Base-by-base conservation (phyloP, 768 basidiomycete species). In the Boletus insuetus region DNA sequence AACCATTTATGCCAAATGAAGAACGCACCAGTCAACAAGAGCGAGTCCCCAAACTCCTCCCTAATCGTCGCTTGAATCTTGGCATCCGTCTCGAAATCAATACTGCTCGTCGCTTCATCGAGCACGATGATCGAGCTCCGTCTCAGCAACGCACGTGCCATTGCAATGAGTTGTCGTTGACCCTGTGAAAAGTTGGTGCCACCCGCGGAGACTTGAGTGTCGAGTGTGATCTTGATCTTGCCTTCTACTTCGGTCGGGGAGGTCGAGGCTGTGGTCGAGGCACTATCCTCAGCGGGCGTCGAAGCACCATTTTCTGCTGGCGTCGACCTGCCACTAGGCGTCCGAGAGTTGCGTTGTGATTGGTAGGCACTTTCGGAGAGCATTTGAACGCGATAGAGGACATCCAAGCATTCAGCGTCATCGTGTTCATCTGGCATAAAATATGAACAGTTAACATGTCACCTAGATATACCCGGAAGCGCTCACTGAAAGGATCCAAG, bases 141-240 rank as follows among this genome's bases (percentile, higher is more conserved):
- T 17, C 89, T 76, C 31, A 92, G 75, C 20, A 93, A 74, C 0
- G 91, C 90, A 6, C 91, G 80, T 0, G 91, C 91, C 87, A 93
- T 87, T 1, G 90, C 87, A 50, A 94, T 88, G 16, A 93, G 74
- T 63, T 98, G 94, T 11, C 93, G 71, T 66, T 98, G 94, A 11
- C 95, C 94, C 55, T 94, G 91, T 2, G 91, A 94, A 70, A 97
- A 95, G 74, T 97, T 96, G 31, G 84, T 79, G 0, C 94, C 94
- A 0, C 93, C 93, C 1, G 90, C 79, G 1, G 91, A 91, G 10
- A 96, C 87, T 56, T 87, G 84, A 0, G 87, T 90, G 19, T 90
- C 84, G 4, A 96, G 77, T 1, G 82, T 78, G 29, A 95, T 74
- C 0, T 75, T 74, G 1, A 76, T 78, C 64, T 82, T 87, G 31